Conservation (phyloP, 768 basidiomycete genomes). For the Leucocoprinus birnbaumii region DNA sequence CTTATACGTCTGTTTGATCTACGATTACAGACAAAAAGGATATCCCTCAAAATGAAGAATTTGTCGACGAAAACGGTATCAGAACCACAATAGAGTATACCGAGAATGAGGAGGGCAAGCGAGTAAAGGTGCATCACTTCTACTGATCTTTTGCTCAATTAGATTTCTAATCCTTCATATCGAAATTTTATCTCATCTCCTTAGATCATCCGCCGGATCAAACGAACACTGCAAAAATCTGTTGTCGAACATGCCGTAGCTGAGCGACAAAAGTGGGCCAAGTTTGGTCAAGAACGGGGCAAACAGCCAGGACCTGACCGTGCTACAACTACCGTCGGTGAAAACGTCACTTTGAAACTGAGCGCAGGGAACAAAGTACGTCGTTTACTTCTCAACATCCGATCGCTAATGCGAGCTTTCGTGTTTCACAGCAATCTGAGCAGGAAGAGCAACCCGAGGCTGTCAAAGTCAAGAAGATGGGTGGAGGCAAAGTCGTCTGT, state of each 20-base stretch:
- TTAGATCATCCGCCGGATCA: slow-evolving; percentile 84
- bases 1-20: not conserved
- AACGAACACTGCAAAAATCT: slow-evolving; percentile 83
- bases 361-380: slow-evolving; percentile 60
- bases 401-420: not conserved
- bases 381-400: slow-evolving; percentile 1
- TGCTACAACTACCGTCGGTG: slow-evolving; percentile 90
- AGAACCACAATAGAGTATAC: slow-evolving; percentile 81
- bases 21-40: slow-evolving; percentile 26
- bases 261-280: slow-evolving; percentile 89
- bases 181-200: not conserved
- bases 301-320: slow-evolving; percentile 87
- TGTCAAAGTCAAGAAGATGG: slow-evolving; percentile 69
- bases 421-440: slow-evolving; percentile 54
- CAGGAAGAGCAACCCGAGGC: slow-evolving; percentile 60
- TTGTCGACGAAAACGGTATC: slow-evolving; percentile 82
- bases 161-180: slow-evolving; percentile 4
- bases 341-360: slow-evolving; percentile 44
- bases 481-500: slow-evolving; percentile 88
- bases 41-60: slow-evolving; percentile 62
- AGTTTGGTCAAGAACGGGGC: slow-evolving; percentile 91
- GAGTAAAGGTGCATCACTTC: slow-evolving; percentile 70
- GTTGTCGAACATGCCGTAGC: slow-evolving; percentile 94
- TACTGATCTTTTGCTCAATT: not conserved
- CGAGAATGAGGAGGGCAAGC: slow-evolving; percentile 90